Evolutionary conservation across 2,329 filamentous ascomycete species (phyloP), one percentile per base, ranked within the genome.

Genomic region (Aspergillus amoenus): DNA sequence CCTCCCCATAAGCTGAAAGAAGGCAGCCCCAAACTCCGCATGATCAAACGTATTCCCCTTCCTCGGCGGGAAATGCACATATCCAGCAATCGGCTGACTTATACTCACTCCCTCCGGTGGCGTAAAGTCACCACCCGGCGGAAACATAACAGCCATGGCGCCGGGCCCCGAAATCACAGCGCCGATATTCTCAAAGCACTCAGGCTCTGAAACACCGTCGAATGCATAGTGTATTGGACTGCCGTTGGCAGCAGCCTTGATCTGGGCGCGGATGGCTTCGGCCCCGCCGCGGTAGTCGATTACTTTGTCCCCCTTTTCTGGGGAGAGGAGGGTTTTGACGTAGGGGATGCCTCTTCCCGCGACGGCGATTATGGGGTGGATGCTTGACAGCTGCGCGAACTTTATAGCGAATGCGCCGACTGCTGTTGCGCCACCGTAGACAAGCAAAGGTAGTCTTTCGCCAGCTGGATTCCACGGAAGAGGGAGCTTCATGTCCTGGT

Each of bases 291-390:
- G 82, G 69, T 88, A 87, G 72, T 88, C 84, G 56, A 88, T 68
- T 24, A 88, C 72, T 1, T 75, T 70, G 65, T 88, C 84, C 41
- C 84, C 84, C 65, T 82, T 82, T 47, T 66, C 69, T 11, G 68
- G 68, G 65, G 84, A 79, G 53, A 87, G 78, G 34, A 85, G 70
- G 1, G 66, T 70, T 67, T 82, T 74, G 3, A 86, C 83, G 61
- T 81, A 81, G 3, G 76, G 65, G 17, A 68, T 69, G 4, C 81
- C 81, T 2, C 75, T 73, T 4, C 85, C 85, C 0, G 84, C 84
- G 7, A 88, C 76, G 57, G 77, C 80, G 60, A 88, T 84, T 34
- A 88, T 69, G 0, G 85, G 86, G 68, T 87, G 83, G 60, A 88
- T 83, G 65, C 84, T 82, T 57, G 77, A 78, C 8, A 74, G 73